A percentile compares a stretch with the other conserved stretches of the same genome.
Conservation (phyloP, 768 basidiomycete genomes). For the Amanita thiersii region DNA sequence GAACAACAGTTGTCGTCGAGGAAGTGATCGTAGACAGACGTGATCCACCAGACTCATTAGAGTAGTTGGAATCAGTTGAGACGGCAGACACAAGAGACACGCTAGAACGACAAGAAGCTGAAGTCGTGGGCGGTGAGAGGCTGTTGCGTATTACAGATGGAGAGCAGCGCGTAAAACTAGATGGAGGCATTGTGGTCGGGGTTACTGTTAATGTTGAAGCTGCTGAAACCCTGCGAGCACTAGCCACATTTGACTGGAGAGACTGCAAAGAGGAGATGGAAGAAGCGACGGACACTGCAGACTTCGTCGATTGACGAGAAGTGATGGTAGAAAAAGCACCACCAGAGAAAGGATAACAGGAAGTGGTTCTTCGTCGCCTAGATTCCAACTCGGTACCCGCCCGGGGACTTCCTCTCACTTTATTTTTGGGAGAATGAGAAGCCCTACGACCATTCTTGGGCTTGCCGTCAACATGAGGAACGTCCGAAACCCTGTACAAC, state of each 20-base stretch:
- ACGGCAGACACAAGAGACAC: not conserved
- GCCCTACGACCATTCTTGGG: not conserved
- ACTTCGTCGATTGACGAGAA: not conserved
- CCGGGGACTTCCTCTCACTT: no score
- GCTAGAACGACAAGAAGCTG: not conserved
- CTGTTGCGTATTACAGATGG: not conserved
- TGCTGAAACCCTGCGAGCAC: no score
- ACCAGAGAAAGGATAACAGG: not conserved
- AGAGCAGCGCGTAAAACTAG: no score
- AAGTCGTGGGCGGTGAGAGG: conserved; percentile 2
- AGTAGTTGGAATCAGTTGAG: not conserved
- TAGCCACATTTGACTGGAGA: no score
- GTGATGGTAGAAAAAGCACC: not conserved
- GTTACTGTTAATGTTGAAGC: no score
- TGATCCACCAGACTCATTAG: conserved; percentile 1
- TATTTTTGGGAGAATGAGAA: conserved; percentile 6
- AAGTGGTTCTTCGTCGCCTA: conserved; percentile 3
- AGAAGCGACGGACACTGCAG: not conserved
- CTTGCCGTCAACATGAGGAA: not conserved
- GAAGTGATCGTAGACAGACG: conserved; percentile 5
- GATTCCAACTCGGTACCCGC: no score
- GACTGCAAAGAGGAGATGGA: not conserved
- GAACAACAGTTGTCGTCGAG: conserved; percentile 6
- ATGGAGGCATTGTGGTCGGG: no score
- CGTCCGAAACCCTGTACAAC: conserved; percentile 1